A percentile compares a stretch with the other conserved stretches of the same genome.
phyloP scores from a whole-genome alignment of 768 basidiomycete species.

The Auricularia cornea region DNA sequence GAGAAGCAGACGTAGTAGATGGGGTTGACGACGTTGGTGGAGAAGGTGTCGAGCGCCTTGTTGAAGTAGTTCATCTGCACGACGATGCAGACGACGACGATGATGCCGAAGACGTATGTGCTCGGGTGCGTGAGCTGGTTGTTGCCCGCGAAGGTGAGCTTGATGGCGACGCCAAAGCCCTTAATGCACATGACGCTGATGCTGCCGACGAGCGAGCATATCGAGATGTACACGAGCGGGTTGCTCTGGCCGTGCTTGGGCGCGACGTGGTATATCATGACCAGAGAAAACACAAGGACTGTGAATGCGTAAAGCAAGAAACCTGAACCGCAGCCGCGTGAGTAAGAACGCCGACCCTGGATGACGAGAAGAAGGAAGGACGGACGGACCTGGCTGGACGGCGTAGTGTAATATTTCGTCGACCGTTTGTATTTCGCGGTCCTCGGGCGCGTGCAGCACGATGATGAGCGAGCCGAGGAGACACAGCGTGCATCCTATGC shows the following conservation, averaged over 20 bases:
- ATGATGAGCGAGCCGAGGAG: constrained; percentile 87
- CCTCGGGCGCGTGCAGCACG: constrained; percentile 92
- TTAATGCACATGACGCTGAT: constrained; percentile 99
- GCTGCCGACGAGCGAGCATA: constrained; percentile 92
- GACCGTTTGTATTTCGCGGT: constrained; percentile 86
- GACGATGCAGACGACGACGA: constrained; percentile 76
- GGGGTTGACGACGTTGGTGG: constrained; percentile 96
- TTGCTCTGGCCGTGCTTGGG: constrained; percentile 82
- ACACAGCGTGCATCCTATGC: constrained; percentile 77
- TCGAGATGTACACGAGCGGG: constrained; percentile 89
- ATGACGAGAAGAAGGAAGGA: background rate
- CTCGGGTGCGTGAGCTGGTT: constrained; percentile 93
- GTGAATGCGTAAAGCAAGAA: constrained; percentile 88
- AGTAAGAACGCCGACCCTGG: background rate
- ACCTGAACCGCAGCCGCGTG: constrained; percentile 36
- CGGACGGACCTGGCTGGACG: constrained; percentile 72
- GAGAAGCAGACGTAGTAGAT: constrained; percentile 98
- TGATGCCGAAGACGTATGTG: constrained; percentile 91
- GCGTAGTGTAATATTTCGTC: constrained; percentile 90
- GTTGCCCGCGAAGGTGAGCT: constrained; percentile 84
- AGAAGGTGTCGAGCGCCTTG: constrained; percentile 94
- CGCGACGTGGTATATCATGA: constrained; percentile 81
- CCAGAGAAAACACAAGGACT: constrained; percentile 67
- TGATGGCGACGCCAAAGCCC: constrained; percentile 94
- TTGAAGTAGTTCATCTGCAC: constrained; percentile 97